These are phyloP conservation scores for Tieghemostelium lacteum DNA, from an alignment of 78 protist species.

Conservation along the genomic window DNA sequence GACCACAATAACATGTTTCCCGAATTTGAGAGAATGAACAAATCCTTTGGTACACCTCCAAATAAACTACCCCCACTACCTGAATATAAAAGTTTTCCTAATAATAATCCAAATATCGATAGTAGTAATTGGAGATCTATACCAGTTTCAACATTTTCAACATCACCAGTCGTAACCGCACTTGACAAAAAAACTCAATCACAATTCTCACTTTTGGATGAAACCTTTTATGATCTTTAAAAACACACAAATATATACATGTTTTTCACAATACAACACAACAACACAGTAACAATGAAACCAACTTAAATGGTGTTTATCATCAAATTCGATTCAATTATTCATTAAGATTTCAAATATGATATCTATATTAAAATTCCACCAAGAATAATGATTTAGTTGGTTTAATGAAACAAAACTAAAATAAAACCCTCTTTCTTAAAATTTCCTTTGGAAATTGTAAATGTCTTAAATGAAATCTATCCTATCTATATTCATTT, in stretches of 20 bases:
- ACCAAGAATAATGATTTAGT: no score
- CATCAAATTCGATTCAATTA: no score
- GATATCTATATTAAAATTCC: no score
- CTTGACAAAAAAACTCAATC: slow-evolving; percentile 42
- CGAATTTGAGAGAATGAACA: slow-evolving; percentile 35
- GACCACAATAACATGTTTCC: slow-evolving; percentile 4
- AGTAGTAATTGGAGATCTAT: slow-evolving; percentile 13
- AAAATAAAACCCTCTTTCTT: no score
- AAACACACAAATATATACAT: background rate
- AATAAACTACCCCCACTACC: slow-evolving; percentile 9
- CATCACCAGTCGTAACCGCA: slow-evolving; percentile 52
- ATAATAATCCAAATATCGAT: background rate
- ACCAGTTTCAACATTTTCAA: slow-evolving; percentile 44
- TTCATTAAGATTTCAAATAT: no score
- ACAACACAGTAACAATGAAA: no score
- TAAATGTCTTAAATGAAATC: no score
- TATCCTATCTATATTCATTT: no score
- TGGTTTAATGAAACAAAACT: no score
- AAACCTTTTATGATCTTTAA: slow-evolving; percentile 56
- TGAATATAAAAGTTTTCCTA: background rate
- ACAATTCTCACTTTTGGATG: slow-evolving; percentile 48
- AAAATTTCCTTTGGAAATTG: no score
- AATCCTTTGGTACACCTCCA: slow-evolving; percentile 7
- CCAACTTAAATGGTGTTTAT: no score
- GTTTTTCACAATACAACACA: no score